Evolutionary conservation across 768 basidiomycete species (phyloP).

Genomic region (Trametes cingulata): DNA sequence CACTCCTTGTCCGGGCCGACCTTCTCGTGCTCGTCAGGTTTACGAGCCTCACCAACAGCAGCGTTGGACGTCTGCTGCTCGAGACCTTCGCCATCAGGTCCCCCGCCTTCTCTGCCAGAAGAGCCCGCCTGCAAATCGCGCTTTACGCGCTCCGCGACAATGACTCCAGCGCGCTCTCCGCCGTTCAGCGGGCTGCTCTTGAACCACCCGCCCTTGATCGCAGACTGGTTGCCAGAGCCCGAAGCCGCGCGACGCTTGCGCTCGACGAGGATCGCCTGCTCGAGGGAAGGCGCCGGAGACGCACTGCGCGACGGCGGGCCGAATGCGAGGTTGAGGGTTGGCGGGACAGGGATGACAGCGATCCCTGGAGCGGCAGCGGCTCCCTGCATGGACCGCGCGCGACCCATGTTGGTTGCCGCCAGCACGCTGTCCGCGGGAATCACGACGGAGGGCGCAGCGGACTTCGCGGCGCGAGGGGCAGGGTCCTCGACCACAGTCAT

Average conservation of each 20-base stretch:
- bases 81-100: background rate
- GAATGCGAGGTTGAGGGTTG: conserved; percentile 14
- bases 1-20: conserved; percentile 35
- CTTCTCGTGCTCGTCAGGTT: conserved; percentile 39
- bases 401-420: conserved; percentile 5
- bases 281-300: conserved; percentile 60
- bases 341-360: conserved; percentile 14
- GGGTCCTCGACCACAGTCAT: background rate
- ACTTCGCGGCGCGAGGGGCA: background rate
- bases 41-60: conserved; percentile 26
- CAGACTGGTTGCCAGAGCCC: conserved; percentile 22
- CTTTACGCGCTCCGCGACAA: conserved; percentile 53
- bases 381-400: conserved; percentile 9
- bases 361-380: background rate
- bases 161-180: conserved; percentile 40
- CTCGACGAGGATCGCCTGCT: conserved; percentile 69
- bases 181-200: conserved; percentile 73
- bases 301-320: conserved; percentile 36
- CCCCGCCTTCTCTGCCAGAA: background rate
- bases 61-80: background rate
- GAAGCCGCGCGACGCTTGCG: conserved; percentile 54
- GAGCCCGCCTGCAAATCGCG: conserved; percentile 4
- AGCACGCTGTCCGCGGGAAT: conserved; percentile 2
- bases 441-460: background rate
- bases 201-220: conserved; percentile 57